A percentile compares a stretch with the other conserved stretches of the same genome.
Conservation (phyloP, 768 basidiomycete genomes). For the Amanita fuliginea region DNA sequence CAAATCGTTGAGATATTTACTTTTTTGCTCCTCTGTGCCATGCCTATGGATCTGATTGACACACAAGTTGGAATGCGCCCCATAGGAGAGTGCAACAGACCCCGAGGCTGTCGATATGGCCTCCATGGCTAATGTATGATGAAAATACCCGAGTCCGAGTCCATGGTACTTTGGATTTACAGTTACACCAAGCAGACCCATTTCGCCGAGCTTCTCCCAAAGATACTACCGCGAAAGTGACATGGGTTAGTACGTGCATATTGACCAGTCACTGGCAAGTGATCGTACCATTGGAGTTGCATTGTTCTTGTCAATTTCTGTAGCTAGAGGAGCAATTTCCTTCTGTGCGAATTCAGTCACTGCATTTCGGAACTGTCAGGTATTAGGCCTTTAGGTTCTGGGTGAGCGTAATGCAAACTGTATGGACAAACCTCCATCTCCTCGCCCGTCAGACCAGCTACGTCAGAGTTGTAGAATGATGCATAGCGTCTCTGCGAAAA, state of each 20-base stretch:
- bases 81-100: conserved; percentile 86
- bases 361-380: conserved; percentile 64
- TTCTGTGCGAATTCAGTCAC: conserved; percentile 71
- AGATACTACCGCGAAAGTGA: conserved; percentile 49
- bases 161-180: conserved; percentile 77
- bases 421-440: conserved; percentile 57
- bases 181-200: conserved; percentile 89
- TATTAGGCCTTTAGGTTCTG: not conserved
- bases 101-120: conserved; percentile 85
- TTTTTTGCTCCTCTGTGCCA: conserved; percentile 75
- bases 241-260: conserved; percentile 3
- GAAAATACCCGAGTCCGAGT: conserved; percentile 71
- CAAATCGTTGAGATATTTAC: conserved; percentile 74
- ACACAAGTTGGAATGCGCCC: conserved; percentile 87
- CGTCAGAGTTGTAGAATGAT: conserved; percentile 59
- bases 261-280: not conserved
- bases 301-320: conserved; percentile 79
- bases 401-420: conserved; percentile 5
- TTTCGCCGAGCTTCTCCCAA: conserved; percentile 82
- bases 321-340: conserved; percentile 80
- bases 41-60: conserved; percentile 79
- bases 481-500: conserved; percentile 19
- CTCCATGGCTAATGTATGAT: conserved; percentile 92
- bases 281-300: conserved; percentile 58
- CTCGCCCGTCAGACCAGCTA: conserved; percentile 72